A percentile compares a stretch with the other conserved stretches of the same genome.
phyloP scores from a whole-genome alignment of 768 basidiomycete species.

The Galerina marginata region DNA sequence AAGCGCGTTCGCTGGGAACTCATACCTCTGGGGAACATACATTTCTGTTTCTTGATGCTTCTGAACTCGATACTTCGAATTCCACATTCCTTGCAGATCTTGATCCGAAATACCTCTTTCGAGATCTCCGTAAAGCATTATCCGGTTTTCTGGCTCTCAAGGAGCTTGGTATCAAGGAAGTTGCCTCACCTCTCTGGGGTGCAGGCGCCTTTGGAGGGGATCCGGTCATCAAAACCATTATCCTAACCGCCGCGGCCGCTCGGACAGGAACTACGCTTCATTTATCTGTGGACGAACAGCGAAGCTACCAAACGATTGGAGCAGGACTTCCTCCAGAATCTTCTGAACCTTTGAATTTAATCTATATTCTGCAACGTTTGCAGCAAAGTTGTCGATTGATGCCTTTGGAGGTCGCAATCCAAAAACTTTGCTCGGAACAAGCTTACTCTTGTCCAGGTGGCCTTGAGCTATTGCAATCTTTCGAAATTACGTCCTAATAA shows the following conservation, averaged over 20 bases:
- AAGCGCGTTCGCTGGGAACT: constrained; percentile 20
- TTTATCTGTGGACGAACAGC: constrained; percentile 29
- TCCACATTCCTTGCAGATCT: constrained; percentile 28
- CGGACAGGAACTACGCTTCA: constrained; percentile 29
- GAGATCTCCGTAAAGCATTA: constrained; percentile 36
- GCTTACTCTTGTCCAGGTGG: not conserved
- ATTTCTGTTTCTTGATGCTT: constrained; percentile 37
- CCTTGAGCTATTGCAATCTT: not conserved
- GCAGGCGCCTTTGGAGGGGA: constrained; percentile 40
- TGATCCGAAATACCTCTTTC: constrained; percentile 25
- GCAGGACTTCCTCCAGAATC: not conserved
- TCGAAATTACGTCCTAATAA: not conserved
- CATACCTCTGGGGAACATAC: constrained; percentile 15
- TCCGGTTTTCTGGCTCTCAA: constrained; percentile 29
- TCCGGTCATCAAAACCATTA: constrained; percentile 36
- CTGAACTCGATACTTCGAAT: constrained; percentile 30
- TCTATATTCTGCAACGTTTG: not conserved
- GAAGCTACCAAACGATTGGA: not conserved
- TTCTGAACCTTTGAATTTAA: not conserved
- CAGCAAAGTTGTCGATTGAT: not conserved
- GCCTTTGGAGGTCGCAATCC: constrained; percentile 1
- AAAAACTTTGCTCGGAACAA: not conserved
- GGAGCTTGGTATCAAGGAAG: constrained; percentile 23
- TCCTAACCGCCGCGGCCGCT: constrained; percentile 32
- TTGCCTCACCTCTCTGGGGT: constrained; percentile 38